Percentiles rank a stretch among this genome's conserved stretches.
Evolutionary conservation across 2,329 filamentous ascomycete species (phyloP).

Genomic region (Monilinia fructicola): DNA sequence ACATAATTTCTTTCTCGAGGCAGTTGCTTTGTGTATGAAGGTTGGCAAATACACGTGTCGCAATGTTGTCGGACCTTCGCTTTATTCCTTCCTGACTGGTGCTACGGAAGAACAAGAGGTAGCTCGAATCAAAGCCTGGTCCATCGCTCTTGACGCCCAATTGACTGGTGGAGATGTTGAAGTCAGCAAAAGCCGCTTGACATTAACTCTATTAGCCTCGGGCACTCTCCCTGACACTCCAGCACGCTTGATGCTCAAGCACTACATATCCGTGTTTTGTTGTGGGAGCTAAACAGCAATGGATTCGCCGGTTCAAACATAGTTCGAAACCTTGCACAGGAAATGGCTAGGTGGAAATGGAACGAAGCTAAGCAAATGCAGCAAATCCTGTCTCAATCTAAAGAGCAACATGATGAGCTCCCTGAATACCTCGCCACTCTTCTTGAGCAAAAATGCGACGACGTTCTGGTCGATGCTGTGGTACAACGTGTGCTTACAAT

Average conservation of each 20-base stretch:
- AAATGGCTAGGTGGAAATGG: constrained; percentile 76
- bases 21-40: constrained; percentile 76
- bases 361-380: constrained; percentile 71
- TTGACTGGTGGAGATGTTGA: constrained; percentile 86
- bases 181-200: constrained; percentile 81
- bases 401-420: constrained; percentile 56
- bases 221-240: constrained; percentile 83
- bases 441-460: constrained; percentile 76
- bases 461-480: constrained; percentile 74
- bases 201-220: constrained; percentile 84
- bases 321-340: constrained; percentile 69
- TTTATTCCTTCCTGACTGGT: constrained; percentile 77
- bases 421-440: constrained; percentile 75
- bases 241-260: constrained; percentile 82
- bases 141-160: constrained; percentile 89
- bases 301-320: constrained; percentile 63
- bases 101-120: constrained; percentile 81
- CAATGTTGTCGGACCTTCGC: constrained; percentile 71
- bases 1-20: constrained; percentile 83
- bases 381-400: constrained; percentile 47
- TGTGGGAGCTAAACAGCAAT: constrained; percentile 72
- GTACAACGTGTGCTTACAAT: constrained; percentile 84
- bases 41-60: constrained; percentile 78
- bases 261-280: constrained; percentile 82
- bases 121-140: constrained; percentile 87